A percentile compares a stretch with the other conserved stretches of the same genome.
Evolutionary conservation across 495 filamentous ascomycete genomes (phyloP).

Genomic region (Recurvomyces mirabilis): DNA sequence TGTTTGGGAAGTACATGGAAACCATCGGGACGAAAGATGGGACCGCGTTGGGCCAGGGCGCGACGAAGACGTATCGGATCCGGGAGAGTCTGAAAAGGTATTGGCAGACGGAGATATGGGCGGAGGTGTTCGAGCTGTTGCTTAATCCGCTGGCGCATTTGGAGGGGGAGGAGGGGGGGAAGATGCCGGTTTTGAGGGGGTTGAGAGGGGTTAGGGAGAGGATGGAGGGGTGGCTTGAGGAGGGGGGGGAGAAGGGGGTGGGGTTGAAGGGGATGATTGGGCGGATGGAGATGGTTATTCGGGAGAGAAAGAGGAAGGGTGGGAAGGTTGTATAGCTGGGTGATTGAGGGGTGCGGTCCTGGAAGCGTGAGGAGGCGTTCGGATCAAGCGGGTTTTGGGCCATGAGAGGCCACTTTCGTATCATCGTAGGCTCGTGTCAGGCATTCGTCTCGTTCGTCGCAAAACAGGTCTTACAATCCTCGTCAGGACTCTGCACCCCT

Average conservation of each 20-base stretch:
- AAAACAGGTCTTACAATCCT: too few species aligned
- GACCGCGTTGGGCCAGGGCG: constrained; percentile 32
- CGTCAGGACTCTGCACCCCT: too few species aligned
- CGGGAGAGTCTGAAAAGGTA: constrained; percentile 76
- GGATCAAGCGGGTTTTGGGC: too few species aligned
- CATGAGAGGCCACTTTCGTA: too few species aligned
- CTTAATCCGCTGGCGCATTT: constrained; percentile 63
- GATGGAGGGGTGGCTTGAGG: constrained; percentile 81
- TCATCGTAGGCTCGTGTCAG: too few species aligned
- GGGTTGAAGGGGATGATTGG: constrained; percentile 49
- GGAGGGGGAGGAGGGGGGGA: constrained; percentile 46
- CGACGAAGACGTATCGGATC: constrained; percentile 56
- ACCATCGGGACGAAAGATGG: constrained; percentile 39
- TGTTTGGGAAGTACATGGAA: constrained; percentile 93
- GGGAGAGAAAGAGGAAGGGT: constrained; percentile 42
- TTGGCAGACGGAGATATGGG: constrained; percentile 91
- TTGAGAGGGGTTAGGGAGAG: constrained; percentile 54
- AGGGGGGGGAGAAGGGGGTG: constrained; percentile 68
- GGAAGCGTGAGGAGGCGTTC: too few species aligned
- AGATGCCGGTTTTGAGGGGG: constrained; percentile 55
- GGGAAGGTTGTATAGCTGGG: background rate
- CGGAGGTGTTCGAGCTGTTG: constrained; percentile 68
- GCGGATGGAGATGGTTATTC: constrained; percentile 57
- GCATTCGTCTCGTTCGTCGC: too few species aligned
- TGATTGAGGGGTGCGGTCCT: too few species aligned